A percentile compares a stretch with the other conserved stretches of the same genome.
Conservation (phyloP, 1,284 basidiomycete species). For the Caloboletus firmus region DNA sequence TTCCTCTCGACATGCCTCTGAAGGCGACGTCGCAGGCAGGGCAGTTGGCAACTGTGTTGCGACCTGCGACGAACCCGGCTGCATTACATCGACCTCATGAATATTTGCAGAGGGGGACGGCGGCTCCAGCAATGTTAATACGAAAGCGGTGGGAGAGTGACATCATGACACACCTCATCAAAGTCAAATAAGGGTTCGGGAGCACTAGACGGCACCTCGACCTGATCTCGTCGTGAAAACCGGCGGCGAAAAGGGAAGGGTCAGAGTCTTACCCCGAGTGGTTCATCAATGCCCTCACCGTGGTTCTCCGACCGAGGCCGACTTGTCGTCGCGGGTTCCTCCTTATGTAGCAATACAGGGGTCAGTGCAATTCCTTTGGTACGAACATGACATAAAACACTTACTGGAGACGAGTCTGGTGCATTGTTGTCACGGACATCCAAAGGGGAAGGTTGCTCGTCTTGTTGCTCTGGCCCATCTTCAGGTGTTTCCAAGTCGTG, state of each 20-base stretch:
- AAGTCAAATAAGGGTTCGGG: neutral
- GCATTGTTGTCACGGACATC: neutral
- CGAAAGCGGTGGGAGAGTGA: neutral
- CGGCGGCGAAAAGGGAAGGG: neutral
- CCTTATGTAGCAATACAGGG: neutral
- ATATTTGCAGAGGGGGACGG: neutral
- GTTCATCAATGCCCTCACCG: neutral
- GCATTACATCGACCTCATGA: neutral
- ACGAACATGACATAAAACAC: neutral
- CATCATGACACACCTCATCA: neutral
- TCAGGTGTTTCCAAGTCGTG: neutral
- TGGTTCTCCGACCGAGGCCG: neutral
- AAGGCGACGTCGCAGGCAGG: neutral
- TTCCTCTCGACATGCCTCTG: neutral
- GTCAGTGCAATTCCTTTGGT: neutral
- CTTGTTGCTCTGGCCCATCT: neutral
- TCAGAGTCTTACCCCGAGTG: neutral
- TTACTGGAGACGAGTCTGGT: neutral
- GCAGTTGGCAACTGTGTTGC: neutral
- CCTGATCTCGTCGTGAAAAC: neutral
- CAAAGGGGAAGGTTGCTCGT: neutral
- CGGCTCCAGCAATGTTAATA: neutral
- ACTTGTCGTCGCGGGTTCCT: neutral
- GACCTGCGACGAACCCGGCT: neutral
- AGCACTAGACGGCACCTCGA: neutral